These are phyloP conservation scores for Adiantum capillusveneris DNA, from an alignment of 75 land plant genomes.

Conservation along the genomic window DNA sequence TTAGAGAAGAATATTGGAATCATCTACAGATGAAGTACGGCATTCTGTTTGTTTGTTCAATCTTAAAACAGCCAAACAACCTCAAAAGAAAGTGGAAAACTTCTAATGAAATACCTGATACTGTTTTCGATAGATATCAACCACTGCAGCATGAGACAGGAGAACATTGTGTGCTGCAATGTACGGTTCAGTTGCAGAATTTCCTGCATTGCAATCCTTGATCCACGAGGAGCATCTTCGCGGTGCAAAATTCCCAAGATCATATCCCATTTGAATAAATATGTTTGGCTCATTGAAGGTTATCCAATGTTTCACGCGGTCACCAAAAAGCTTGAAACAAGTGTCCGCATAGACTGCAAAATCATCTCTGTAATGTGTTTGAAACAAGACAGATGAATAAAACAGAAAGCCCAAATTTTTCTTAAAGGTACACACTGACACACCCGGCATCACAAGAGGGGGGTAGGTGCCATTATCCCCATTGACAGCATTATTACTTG, in stretches of 20 bases:
- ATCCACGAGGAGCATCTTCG: conserved; percentile 59
- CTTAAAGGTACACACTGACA: too few species aligned
- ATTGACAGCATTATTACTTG: too few species aligned
- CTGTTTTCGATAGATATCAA: conserved; percentile 52
- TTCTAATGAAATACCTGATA: conserved; percentile 68
- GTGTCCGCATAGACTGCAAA: conserved; percentile 57
- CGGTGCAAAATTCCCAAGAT: conserved; percentile 62
- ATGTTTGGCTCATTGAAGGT: conserved; percentile 89
- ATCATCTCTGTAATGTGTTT: conserved; percentile 55
- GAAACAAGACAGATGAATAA: background rate
- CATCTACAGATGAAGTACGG: too few species aligned
- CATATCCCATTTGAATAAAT: conserved; percentile 65
- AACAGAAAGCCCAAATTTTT: too few species aligned
- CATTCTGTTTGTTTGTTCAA: too few species aligned
- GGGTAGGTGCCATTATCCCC: too few species aligned
- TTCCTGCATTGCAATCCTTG: conserved; percentile 14
- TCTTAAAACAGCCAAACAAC: too few species aligned
- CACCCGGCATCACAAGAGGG: too few species aligned
- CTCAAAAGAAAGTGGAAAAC: too few species aligned
- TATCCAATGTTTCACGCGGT: conserved; percentile 80
- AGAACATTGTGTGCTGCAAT: conserved; percentile 70
- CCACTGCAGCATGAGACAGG: conserved; percentile 51
- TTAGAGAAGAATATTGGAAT: too few species aligned
- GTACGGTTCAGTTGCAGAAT: conserved; percentile 84
- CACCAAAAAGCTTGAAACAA: conserved; percentile 72